phyloP scores from a whole-genome alignment of 2,329 filamentous ascomycete genomes.

The Botrytis galanthina region DNA sequence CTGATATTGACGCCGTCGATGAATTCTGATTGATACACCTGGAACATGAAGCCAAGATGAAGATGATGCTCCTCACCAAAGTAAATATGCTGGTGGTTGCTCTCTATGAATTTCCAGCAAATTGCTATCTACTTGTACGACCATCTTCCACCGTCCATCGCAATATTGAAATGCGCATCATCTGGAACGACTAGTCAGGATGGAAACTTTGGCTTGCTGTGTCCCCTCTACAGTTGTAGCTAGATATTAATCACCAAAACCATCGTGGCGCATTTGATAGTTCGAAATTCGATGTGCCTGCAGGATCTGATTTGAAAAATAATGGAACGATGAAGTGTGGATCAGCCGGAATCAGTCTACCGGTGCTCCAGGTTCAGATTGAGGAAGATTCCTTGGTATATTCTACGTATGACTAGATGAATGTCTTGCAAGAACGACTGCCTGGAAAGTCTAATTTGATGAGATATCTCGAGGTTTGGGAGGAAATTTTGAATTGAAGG shows the following conservation, averaged over 20 bases:
- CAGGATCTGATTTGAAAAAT: background rate
- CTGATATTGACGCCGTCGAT: background rate
- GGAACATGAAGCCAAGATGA: background rate
- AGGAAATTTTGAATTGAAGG: background rate
- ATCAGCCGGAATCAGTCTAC: background rate
- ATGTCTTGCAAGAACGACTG: background rate
- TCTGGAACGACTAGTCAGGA: background rate
- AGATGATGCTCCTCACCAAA: too few relatives aligned
- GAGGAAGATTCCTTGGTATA: background rate
- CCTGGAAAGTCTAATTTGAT: background rate
- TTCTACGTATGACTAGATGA: background rate
- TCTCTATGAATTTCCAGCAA: background rate
- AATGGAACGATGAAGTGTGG: background rate
- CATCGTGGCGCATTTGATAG: background rate
- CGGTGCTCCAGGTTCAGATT: background rate
- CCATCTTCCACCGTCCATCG: background rate
- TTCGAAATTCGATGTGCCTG: background rate
- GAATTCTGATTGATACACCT: background rate
- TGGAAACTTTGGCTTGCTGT: background rate
- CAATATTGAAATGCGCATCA: background rate
- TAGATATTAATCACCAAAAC: background rate
- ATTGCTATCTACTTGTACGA: background rate
- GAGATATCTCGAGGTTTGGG: background rate
- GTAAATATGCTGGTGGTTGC: background rate
- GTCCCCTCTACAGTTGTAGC: too few relatives aligned